phyloP scores from a whole-genome alignment of 2,329 filamentous ascomycete genomes.

The Ceratocystis diversiconidia region DNA sequence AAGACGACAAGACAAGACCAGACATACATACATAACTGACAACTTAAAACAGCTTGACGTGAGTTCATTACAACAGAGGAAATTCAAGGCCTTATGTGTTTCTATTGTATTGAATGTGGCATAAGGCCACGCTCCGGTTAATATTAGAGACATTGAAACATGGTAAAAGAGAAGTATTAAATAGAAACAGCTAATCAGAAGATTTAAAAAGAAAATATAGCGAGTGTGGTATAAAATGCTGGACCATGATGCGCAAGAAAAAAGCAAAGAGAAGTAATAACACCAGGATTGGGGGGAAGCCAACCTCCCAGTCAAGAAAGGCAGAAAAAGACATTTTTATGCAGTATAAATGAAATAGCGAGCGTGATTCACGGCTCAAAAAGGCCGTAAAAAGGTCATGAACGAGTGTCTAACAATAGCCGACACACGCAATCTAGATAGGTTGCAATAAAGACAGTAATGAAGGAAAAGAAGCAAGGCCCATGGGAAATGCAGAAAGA shows the following conservation, averaged over 20 bases:
- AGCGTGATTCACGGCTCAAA: background rate
- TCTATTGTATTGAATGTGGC: background rate
- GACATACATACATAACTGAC: too few species aligned
- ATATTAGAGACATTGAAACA: background rate
- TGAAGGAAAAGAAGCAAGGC: background rate
- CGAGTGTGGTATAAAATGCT: slow-evolving; percentile 3
- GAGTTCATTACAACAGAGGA: background rate
- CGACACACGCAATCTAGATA: slow-evolving; percentile 3
- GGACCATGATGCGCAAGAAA: background rate
- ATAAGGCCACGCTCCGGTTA: background rate
- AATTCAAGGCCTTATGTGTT: background rate
- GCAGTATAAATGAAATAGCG: background rate
- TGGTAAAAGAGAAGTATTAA: background rate
- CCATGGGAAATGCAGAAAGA: background rate
- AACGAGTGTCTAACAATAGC: background rate
- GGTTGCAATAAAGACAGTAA: background rate
- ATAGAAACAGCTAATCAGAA: background rate
- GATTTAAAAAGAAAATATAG: background rate
- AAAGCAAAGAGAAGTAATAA: background rate
- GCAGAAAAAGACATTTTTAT: background rate
- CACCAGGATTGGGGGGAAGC: background rate
- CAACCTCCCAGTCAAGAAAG: background rate
- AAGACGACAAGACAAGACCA: background rate
- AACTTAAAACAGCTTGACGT: too few species aligned
- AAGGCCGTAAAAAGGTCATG: background rate